Base-by-base conservation (phyloP, 805 yeast species). In the Candida maris region DNA sequence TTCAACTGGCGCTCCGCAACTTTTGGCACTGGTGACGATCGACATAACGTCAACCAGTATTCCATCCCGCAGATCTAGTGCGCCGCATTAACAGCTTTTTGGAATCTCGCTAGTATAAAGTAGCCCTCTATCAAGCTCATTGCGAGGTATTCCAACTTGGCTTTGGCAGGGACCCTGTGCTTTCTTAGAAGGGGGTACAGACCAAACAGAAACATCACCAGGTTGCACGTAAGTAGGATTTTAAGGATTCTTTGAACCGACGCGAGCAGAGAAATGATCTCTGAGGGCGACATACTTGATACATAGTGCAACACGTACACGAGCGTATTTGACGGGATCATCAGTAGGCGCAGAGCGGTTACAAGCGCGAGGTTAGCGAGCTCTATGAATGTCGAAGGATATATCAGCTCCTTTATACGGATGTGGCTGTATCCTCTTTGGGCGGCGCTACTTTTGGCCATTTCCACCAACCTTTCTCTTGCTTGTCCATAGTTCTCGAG, bases 361-460 rank as follows among this genome's bases (percentile, higher is more conserved):
- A 48, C 19, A 3, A 44, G 1, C 4, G 23, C 20, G 23, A 45
- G n/a, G 22, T 25, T 32, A 5, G 57, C 5, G 36, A 52, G 54
- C 19, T 67, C 65, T 0, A 30, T 6, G 1, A 37, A 2, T 5
- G 13, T 40, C 6, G 35, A 19, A 1, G 86, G 84, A 24, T 60
- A 58, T 9, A 57, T 38, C 26, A 70, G 69, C 27, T 67, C 70
- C 27, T 65, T 64, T 38, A 84, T 59, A 47, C 70, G 77, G 36
- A 67, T 56, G 41, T 77, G 79, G 2, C 88, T 73, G 46, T 61
- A 73, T 2, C 81, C 81, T 39, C 82, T 64, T 40, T 75, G 72
- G 4, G 52, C 59, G 3, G 96, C 94, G 2, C 91, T 77, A 26
- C 68, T 70, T 49, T 76, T 74, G 22, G 95, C 93, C 95, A 88